A percentile compares a stretch with the other conserved stretches of the same genome.
Evolutionary conservation across 805 yeast species (phyloP).

Genomic region (Zygoascus tannicola): DNA sequence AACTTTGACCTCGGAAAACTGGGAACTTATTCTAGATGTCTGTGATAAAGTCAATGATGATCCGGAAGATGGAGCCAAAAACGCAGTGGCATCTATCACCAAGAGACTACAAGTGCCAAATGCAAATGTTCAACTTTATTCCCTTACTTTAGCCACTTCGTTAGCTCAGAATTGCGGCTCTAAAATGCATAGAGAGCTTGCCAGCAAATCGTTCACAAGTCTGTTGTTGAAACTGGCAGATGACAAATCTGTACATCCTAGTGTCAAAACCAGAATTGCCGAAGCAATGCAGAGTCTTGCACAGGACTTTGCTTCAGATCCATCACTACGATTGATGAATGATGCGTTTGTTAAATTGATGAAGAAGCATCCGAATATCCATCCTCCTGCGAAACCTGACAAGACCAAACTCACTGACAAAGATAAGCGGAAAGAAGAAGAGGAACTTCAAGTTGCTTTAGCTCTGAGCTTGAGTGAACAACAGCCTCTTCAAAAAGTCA

Average conservation of each 20-base stretch:
- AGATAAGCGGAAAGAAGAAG: constrained; percentile 58
- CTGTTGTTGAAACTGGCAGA: constrained; percentile 41
- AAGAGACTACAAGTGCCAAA: constrained; percentile 42
- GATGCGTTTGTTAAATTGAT: constrained; percentile 48
- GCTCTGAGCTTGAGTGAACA: constrained; percentile 63
- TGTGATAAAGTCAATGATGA: constrained; percentile 57
- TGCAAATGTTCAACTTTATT: constrained; percentile 57
- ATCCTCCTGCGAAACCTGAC: constrained; percentile 49
- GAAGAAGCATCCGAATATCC: constrained; percentile 32
- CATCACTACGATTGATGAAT: constrained; percentile 61
- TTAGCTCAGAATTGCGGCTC: constrained; percentile 74
- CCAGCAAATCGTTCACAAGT: constrained; percentile 45
- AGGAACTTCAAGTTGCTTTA: constrained; percentile 66
- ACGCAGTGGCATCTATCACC: constrained; percentile 38
- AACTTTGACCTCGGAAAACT: constrained; percentile 54
- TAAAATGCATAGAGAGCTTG: constrained; percentile 51
- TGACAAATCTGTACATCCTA: constrained; percentile 50
- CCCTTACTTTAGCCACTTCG: constrained; percentile 44
- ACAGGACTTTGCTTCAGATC: constrained; percentile 59
- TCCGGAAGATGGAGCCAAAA: constrained; percentile 46
- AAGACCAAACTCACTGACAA: constrained; percentile 39
- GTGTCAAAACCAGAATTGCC: constrained; percentile 55
- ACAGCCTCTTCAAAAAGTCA: constrained; percentile 19
- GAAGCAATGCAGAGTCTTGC: constrained; percentile 62
- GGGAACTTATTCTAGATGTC: constrained; percentile 53